Base-by-base conservation (phyloP, 176 grass and related monocot species). In the Paspalum vaginatum region DNA sequence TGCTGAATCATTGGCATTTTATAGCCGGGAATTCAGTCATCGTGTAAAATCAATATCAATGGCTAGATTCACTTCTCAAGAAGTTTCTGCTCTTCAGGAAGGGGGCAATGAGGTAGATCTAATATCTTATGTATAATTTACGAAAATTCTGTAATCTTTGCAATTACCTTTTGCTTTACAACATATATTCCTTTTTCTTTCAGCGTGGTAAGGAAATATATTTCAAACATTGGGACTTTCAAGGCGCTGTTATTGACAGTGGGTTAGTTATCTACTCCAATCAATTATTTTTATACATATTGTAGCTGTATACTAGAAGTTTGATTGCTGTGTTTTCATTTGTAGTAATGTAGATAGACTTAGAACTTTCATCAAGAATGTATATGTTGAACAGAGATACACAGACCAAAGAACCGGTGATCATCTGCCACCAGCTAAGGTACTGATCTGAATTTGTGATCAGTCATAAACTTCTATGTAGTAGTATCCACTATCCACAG, bases 1-100 rank as follows among this genome's bases (percentile, higher is more conserved):
- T 87, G 46, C 54, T 87, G 72, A 78, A 53, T 38, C 45, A 27
- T 17, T 17, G 6, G 44, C 54, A 47, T 64, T 32, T 55, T 68
- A 79, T 70, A 92, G 90, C 60, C 90, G 90, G 15, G 90, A 92
- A 48, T 92, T 92, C 74, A 92, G 86, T 44, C 90, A 92, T 70
- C 86, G 90, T 39, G 90, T 92, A 38, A 92, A 92, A 63, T 92
- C 90, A 40, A 88, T 92, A 86, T 92, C 90, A 22, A 83, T 92
- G 90, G 86, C 90, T 70, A 92, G 77, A 86, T 92, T 92, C 65
- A 88, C 83, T 73, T 44, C 90, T 65, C 83, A 83, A 72, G 90
- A 92, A 84, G 84, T 89, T 89, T 83, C 79, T 32, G 83, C 86
- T 43, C 75, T 92, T 72, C 83, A 92, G 86, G 83, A 89, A 72